These are phyloP conservation scores for Linderniella brevidens DNA, from an alignment of 257 asterid species.

Conservation along the genomic window DNA sequence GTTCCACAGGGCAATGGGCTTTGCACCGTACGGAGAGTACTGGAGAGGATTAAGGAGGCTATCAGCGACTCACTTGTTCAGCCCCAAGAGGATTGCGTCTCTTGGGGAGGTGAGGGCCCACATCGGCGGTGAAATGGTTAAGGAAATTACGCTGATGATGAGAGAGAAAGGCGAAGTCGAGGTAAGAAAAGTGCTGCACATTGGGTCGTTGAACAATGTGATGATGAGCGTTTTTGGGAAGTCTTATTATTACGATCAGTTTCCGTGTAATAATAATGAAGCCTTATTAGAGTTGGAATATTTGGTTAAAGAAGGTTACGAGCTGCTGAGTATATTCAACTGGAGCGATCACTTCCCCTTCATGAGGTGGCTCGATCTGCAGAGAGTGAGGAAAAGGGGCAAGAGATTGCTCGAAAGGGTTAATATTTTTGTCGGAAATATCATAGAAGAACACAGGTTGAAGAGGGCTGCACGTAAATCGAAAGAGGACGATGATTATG, in stretches of 20 bases:
- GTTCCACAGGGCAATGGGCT: conserved; percentile 78
- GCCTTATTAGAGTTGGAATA: conserved; percentile 10
- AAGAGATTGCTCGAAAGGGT: conserved; percentile 27
- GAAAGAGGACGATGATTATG: neutral
- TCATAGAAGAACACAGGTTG: conserved; percentile 40
- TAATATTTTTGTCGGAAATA: conserved; percentile 35
- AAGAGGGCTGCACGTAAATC: conserved; percentile 13
- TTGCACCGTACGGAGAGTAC: conserved; percentile 70
- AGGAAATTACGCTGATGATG: conserved; percentile 19
- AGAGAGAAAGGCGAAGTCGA: conserved; percentile 16
- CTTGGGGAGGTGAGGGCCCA: conserved; percentile 23
- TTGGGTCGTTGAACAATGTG: conserved; percentile 54
- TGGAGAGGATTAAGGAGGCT: conserved; percentile 60
- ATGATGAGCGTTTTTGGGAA: conserved; percentile 66
- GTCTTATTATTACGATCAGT: conserved; percentile 18
- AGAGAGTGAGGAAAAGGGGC: conserved; percentile 55
- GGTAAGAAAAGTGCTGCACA: conserved; percentile 34
- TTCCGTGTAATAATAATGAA: neutral
- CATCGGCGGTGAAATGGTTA: conserved; percentile 38
- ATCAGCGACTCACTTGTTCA: conserved; percentile 48
- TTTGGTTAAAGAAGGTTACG: conserved; percentile 61
- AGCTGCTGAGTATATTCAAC: conserved; percentile 45
- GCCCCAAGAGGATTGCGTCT: conserved; percentile 32
- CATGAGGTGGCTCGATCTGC: conserved; percentile 55
- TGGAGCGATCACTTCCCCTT: conserved; percentile 75